Conservation (phyloP, 768 basidiomycete species). For the Collybiopsis luxurians region DNA sequence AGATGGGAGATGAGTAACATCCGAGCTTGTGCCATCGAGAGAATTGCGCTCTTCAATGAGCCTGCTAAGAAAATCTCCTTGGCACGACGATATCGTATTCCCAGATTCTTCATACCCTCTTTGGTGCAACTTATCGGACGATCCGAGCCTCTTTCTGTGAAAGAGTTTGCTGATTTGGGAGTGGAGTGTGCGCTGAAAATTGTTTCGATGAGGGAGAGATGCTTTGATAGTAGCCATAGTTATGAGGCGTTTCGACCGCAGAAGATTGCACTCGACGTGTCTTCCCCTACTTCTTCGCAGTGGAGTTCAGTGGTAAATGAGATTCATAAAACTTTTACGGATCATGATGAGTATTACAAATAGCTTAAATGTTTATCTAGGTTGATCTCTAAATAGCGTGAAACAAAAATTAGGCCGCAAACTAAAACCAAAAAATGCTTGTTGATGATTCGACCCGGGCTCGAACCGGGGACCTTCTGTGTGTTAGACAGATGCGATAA, state of each 20-base stretch:
- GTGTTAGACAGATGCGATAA: conserved; percentile 83
- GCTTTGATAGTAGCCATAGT: background rate
- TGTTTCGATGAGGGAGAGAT: background rate
- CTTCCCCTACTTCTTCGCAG: too few species aligned
- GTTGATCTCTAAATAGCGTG: too few species aligned
- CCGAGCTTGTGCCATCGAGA: background rate
- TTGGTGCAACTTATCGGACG: background rate
- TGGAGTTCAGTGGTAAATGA: too few species aligned
- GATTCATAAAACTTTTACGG: too few species aligned
- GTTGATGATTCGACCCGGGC: conserved; percentile 17
- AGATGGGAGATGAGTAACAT: background rate
- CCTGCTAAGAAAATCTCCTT: background rate
- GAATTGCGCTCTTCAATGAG: background rate
- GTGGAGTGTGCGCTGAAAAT: background rate
- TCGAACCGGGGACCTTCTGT: conserved; percentile 12
- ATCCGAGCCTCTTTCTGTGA: background rate
- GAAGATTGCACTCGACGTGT: too few species aligned
- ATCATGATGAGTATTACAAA: too few species aligned
- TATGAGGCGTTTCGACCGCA: too few species aligned
- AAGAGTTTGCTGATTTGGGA: background rate
- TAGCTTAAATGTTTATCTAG: too few species aligned
- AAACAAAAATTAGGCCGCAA: too few species aligned
- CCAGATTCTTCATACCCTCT: background rate
- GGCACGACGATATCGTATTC: background rate
- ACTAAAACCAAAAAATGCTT: too few species aligned